Evolutionary conservation across 371 early-diverging fungal genomes (phyloP).

Genomic region (Blakeslea trispora): DNA sequence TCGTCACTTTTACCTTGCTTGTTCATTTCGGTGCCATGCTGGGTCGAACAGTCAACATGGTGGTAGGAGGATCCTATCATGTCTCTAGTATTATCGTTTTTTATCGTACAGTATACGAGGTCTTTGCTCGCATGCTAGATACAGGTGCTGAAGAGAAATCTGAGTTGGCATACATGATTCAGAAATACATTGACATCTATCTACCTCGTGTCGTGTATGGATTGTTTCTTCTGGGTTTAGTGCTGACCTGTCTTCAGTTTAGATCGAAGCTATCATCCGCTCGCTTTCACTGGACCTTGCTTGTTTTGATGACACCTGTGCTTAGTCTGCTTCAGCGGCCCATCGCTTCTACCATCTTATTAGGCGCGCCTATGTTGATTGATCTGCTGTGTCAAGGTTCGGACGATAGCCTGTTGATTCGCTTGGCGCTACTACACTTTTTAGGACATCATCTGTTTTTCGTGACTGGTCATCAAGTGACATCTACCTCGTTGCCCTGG

Average conservation of each 20-base stretch:
- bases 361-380: slow-evolving; percentile 20
- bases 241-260: background rate
- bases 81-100: slow-evolving; percentile 18
- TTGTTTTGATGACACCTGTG: slow-evolving; percentile 27
- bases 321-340: slow-evolving; percentile 47
- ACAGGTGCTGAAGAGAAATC: background rate
- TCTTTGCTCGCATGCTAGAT: slow-evolving; percentile 16
- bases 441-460: slow-evolving; percentile 79
- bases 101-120: slow-evolving; percentile 18
- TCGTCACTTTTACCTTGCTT: background rate
- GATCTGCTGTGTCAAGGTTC: slow-evolving; percentile 12
- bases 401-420: slow-evolving; percentile 8
- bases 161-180: background rate
- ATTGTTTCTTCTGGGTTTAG: background rate
- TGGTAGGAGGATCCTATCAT: slow-evolving; percentile 6
- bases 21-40: background rate
- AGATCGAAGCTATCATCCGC: background rate
- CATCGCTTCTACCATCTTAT: slow-evolving; percentile 26
- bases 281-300: slow-evolving; percentile 12
- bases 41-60: background rate
- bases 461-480: slow-evolving; percentile 90
- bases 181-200: slow-evolving; percentile 29
- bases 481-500: slow-evolving; percentile 89
- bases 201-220: slow-evolving; percentile 36
- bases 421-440: slow-evolving; percentile 37